These are phyloP conservation scores for Colletotrichum sp. DNA, from an alignment of 2,329 filamentous ascomycete genomes.

Conservation along the genomic window DNA sequence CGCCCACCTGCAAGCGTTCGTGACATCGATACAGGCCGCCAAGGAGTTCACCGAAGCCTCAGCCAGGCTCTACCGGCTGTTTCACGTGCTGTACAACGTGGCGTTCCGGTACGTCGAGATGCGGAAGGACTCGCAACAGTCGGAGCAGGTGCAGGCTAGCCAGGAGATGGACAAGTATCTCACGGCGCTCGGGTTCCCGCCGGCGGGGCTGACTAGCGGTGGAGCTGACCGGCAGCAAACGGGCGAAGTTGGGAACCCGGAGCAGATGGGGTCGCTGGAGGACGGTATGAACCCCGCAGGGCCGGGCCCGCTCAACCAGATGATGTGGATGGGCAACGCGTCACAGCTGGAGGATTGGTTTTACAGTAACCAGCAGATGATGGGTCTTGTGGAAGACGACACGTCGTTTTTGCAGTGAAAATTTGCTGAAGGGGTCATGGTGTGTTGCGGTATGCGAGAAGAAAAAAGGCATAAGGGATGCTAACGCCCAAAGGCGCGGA, in stretches of 20 bases:
- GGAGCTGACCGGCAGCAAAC: slow-evolving; percentile 14
- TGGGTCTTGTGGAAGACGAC: slow-evolving; percentile 36
- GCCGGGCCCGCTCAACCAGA: slow-evolving; percentile 25
- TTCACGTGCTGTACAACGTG: slow-evolving; percentile 62
- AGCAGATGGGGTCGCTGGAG: not conserved
- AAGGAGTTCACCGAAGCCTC: slow-evolving; percentile 52
- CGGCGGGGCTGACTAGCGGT: not conserved
- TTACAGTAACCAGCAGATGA: slow-evolving; percentile 41
- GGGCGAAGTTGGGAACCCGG: not conserved
- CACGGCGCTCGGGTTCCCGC: slow-evolving; percentile 52
- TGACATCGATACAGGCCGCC: slow-evolving; percentile 54
- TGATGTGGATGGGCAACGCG: slow-evolving; percentile 41
- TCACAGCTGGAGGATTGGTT: slow-evolving; percentile 42
- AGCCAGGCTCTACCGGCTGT: slow-evolving; percentile 60
- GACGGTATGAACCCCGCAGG: not conserved
- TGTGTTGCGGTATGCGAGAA: not conserved
- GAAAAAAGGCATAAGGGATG: not conserved
- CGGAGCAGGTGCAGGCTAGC: slow-evolving; percentile 34
- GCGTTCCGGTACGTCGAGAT: slow-evolving; percentile 64
- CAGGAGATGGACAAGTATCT: slow-evolving; percentile 56
- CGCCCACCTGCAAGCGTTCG: slow-evolving; percentile 53
- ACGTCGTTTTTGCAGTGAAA: not conserved
- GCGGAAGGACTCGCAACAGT: slow-evolving; percentile 36
- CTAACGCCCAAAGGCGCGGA: not conserved
- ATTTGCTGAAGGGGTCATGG: not conserved